These are phyloP conservation scores for Aspergillus quadrilineatus DNA, from an alignment of 2,329 filamentous ascomycete genomes.

Conservation along the genomic window DNA sequence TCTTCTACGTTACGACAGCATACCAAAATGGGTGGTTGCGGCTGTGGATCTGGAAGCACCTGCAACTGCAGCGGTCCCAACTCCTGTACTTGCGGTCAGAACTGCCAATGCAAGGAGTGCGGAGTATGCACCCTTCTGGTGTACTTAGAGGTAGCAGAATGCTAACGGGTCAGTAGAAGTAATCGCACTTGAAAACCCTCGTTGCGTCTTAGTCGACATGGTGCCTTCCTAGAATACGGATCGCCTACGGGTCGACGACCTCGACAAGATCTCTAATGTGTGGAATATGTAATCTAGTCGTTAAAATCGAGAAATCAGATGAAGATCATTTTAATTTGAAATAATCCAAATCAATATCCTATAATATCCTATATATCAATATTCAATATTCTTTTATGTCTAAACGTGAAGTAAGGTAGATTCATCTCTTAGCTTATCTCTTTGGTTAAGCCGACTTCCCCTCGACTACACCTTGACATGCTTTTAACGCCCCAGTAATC, in stretches of 20 bases:
- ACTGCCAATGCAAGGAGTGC: slow-evolving; percentile 40
- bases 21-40: slow-evolving; percentile 32
- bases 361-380: no score
- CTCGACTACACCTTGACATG: slow-evolving; percentile 21
- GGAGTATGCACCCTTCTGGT: slow-evolving; percentile 33
- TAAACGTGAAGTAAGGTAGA: no score
- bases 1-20: background rate
- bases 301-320: background rate
- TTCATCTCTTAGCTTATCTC: no score
- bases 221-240: background rate
- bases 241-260: slow-evolving; percentile 2
- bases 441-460: background rate
- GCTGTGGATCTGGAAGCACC: slow-evolving; percentile 33
- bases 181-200: background rate
- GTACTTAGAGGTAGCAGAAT: slow-evolving; percentile 1
- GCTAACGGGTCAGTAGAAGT: slow-evolving; percentile 26
- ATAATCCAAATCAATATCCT: no score
- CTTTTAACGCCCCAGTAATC: slow-evolving; percentile 33
- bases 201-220: background rate
- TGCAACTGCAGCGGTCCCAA: slow-evolving; percentile 35
- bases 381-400: no score
- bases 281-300: slow-evolving; percentile 6
- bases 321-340: no score
- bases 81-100: slow-evolving; percentile 34
- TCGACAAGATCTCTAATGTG: background rate